Conservation (phyloP, 108 stramenopile genomes). For the Skeletonema grethae region DNA sequence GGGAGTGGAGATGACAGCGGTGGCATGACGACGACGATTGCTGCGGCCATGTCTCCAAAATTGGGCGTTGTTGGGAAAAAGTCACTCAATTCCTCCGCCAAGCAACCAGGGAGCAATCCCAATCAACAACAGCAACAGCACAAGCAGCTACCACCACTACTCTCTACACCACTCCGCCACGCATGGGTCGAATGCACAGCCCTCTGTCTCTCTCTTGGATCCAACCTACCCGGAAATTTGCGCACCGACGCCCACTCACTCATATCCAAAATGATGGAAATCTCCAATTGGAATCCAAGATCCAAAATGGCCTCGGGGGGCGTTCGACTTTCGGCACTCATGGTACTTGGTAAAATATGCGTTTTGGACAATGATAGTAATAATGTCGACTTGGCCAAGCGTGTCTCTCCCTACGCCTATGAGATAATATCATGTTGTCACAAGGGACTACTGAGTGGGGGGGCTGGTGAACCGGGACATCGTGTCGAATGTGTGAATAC, state of each 20-base stretch:
- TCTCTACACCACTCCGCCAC: conserved; percentile 70
- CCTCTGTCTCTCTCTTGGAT: conserved; percentile 70
- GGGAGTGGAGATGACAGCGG: background rate
- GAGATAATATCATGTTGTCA: conserved; percentile 74
- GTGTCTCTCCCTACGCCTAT: conserved; percentile 68
- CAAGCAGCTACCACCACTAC: conserved; percentile 62
- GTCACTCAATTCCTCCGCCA: conserved; percentile 1
- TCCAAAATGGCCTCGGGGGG: conserved; percentile 76
- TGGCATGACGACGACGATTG: background rate
- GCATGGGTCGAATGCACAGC: conserved; percentile 84
- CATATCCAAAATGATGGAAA: conserved; percentile 71
- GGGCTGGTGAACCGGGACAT: conserved; percentile 71
- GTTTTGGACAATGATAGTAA: conserved; percentile 45
- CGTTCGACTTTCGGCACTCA: conserved; percentile 70
- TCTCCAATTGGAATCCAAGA: conserved; percentile 73
- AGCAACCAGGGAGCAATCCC: conserved; percentile 6
- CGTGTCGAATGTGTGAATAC: conserved; percentile 64
- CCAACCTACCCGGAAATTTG: conserved; percentile 63
- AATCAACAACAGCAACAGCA: conserved; percentile 46
- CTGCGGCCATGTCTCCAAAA: background rate
- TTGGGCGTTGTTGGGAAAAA: background rate
- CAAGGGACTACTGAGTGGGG: conserved; percentile 58
- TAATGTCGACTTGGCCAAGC: conserved; percentile 28
- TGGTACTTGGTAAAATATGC: conserved; percentile 58
- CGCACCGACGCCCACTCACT: conserved; percentile 68